These are phyloP conservation scores for Tillandsia fasciculata DNA, from an alignment of 176 grass and related monocot species.

Conservation along the genomic window DNA sequence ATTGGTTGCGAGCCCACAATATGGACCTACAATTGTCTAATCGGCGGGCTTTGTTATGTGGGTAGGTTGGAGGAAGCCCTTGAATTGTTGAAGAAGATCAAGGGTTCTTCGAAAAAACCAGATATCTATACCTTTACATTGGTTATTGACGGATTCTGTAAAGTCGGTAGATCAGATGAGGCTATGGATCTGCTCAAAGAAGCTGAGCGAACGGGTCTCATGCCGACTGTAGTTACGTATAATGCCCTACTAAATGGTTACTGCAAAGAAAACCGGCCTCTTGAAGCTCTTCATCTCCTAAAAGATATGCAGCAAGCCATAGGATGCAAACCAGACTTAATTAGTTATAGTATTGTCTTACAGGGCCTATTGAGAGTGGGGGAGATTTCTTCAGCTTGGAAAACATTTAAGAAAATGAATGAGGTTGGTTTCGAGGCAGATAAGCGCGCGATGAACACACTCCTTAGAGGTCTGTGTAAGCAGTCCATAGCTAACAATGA, in stretches of 20 bases:
- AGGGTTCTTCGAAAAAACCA: conserved; percentile 39
- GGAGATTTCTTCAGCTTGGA: conserved; percentile 46
- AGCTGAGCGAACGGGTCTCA: conserved; percentile 27
- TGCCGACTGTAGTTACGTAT: conserved; percentile 64
- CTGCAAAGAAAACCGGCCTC: conserved; percentile 55
- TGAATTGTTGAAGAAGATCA: conserved; percentile 51
- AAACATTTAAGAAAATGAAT: conserved; percentile 55
- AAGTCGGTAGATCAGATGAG: conserved; percentile 55
- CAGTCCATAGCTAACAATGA: conserved; percentile 31
- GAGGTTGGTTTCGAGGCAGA: conserved; percentile 54
- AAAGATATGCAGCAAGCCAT: conserved; percentile 54
- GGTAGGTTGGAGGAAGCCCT: conserved; percentile 75
- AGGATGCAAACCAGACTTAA: conserved; percentile 28
- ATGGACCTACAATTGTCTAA: conserved; percentile 62
- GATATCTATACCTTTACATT: conserved; percentile 76
- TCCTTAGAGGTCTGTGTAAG: conserved; percentile 56
- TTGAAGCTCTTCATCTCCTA: conserved; percentile 47
- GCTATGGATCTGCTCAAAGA: conserved; percentile 51
- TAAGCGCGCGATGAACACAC: conserved; percentile 51
- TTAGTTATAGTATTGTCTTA: conserved; percentile 70
- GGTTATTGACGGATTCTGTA: conserved; percentile 72
- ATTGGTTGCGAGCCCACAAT: conserved; percentile 53
- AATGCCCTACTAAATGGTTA: conserved; percentile 81
- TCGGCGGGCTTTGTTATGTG: conserved; percentile 75
- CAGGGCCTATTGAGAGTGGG: conserved; percentile 43